phyloP scores from a whole-genome alignment of 2,329 filamentous ascomycete species.

The Colletotrichum orchidophilum region DNA sequence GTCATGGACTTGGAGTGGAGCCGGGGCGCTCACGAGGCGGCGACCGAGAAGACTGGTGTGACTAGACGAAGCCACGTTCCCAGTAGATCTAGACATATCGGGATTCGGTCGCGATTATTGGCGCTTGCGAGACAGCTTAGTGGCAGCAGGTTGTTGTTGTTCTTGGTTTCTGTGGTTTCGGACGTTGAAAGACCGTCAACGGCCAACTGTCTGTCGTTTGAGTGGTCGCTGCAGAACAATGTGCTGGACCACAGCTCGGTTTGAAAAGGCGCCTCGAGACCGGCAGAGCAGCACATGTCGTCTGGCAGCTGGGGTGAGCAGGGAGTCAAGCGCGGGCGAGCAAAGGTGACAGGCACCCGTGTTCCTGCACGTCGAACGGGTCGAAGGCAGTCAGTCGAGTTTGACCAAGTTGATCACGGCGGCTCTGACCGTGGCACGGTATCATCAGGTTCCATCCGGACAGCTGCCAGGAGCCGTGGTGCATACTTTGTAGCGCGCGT shows the following conservation, averaged over 20 bases:
- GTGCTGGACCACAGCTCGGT: neutral
- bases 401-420: conserved; percentile 18
- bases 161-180: neutral
- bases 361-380: conserved; percentile 14
- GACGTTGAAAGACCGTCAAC: neutral
- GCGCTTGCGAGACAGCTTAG: neutral
- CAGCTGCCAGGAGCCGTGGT: conserved; percentile 2
- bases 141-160: neutral
- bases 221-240: neutral
- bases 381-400: conserved; percentile 9
- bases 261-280: neutral
- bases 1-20: neutral
- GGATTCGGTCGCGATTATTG: neutral
- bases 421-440: neutral
- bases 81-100: neutral
- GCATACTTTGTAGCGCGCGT: neutral
- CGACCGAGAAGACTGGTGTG: neutral
- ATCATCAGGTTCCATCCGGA: conserved; percentile 3
- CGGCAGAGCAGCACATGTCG: neutral
- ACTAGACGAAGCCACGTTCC: neutral
- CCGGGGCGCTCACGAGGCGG: neutral
- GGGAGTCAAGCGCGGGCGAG: neutral
- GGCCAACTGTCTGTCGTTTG: neutral
- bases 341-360: neutral
- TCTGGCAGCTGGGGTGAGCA: neutral